phyloP scores from a whole-genome alignment of 495 filamentous ascomycete genomes.

The Neurospora cerealis region DNA sequence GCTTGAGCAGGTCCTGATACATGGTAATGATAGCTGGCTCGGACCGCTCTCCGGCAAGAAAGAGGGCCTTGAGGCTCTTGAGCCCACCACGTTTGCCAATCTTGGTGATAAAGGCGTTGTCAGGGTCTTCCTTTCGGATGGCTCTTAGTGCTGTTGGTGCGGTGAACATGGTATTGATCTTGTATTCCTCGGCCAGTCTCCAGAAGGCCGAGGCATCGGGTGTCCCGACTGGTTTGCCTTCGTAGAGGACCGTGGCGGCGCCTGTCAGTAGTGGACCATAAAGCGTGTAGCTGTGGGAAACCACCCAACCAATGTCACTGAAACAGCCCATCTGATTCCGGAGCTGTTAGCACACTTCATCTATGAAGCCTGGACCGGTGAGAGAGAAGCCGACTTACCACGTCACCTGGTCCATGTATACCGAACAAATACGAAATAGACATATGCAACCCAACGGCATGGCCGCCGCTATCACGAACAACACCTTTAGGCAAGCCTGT shows the following conservation, averaged over 20 bases:
- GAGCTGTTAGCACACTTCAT: background rate
- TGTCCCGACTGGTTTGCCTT: slow-evolving; percentile 87
- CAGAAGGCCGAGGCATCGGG: slow-evolving; percentile 82
- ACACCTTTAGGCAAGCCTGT: slow-evolving; percentile 88
- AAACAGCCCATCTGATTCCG: slow-evolving; percentile 19
- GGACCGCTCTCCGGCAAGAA: slow-evolving; percentile 81
- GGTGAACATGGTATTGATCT: slow-evolving; percentile 74
- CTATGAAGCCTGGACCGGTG: background rate
- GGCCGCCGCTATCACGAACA: slow-evolving; percentile 70
- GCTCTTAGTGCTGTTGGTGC: slow-evolving; percentile 81
- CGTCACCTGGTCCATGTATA: slow-evolving; percentile 69
- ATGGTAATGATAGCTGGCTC: slow-evolving; percentile 76
- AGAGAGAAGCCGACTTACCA: slow-evolving; percentile 28
- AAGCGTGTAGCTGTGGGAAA: slow-evolving; percentile 76
- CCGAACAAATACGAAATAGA: slow-evolving; percentile 72
- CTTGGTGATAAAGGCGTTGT: slow-evolving; percentile 51
- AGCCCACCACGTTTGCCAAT: slow-evolving; percentile 58
- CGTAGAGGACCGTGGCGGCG: slow-evolving; percentile 79
- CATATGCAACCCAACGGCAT: slow-evolving; percentile 76
- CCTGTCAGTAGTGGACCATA: slow-evolving; percentile 71
- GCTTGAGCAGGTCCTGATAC: slow-evolving; percentile 60
- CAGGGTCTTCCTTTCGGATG: slow-evolving; percentile 75
- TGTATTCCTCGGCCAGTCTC: slow-evolving; percentile 75
- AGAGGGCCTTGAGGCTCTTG: slow-evolving; percentile 58
- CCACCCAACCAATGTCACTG: slow-evolving; percentile 78